Conservation (phyloP, 495 filamentous ascomycete genomes). For the Penicillium salamii region DNA sequence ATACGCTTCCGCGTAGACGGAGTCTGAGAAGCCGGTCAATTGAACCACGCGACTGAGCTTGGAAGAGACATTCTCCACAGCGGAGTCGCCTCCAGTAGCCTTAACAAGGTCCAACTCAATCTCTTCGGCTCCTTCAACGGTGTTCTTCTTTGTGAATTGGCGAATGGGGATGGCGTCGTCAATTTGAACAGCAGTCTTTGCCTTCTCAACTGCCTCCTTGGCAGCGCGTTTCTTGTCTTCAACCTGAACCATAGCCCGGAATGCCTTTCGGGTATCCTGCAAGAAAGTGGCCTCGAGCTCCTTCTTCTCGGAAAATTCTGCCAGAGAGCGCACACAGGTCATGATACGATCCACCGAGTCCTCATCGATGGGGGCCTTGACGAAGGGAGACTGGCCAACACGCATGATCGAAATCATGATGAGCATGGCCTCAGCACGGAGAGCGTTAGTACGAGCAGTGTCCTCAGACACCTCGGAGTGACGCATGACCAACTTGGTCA, state of each 20-base stretch:
- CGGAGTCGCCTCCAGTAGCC: constrained; percentile 86
- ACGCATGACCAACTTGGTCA: constrained; percentile 98
- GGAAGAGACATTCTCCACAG: constrained; percentile 79
- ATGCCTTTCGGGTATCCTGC: constrained; percentile 93
- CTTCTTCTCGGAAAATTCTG: constrained; percentile 85
- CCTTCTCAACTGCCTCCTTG: constrained; percentile 86
- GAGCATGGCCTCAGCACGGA: constrained; percentile 96
- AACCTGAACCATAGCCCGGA: constrained; percentile 95
- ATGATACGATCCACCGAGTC: constrained; percentile 97
- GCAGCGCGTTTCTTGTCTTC: constrained; percentile 94
- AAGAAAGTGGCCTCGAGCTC: constrained; percentile 90
- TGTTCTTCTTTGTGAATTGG: constrained; percentile 89
- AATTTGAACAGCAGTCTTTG: constrained; percentile 90
- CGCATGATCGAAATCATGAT: constrained; percentile 99
- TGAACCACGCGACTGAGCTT: constrained; percentile 97
- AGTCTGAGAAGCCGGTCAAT: constrained; percentile 96
- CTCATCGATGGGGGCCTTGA: constrained; percentile 95
- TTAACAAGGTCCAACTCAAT: constrained; percentile 88
- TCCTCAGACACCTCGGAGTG: constrained; percentile 93
- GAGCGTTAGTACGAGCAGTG: constrained; percentile 81
- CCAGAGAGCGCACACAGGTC: constrained; percentile 89
- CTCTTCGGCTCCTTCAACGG: constrained; percentile 78
- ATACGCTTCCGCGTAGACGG: constrained; percentile 97
- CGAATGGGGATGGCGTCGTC: constrained; percentile 92
- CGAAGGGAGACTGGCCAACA: constrained; percentile 95